phyloP scores from a whole-genome alignment of 352 stramenopile species.

The Globisporangium paddicum region DNA sequence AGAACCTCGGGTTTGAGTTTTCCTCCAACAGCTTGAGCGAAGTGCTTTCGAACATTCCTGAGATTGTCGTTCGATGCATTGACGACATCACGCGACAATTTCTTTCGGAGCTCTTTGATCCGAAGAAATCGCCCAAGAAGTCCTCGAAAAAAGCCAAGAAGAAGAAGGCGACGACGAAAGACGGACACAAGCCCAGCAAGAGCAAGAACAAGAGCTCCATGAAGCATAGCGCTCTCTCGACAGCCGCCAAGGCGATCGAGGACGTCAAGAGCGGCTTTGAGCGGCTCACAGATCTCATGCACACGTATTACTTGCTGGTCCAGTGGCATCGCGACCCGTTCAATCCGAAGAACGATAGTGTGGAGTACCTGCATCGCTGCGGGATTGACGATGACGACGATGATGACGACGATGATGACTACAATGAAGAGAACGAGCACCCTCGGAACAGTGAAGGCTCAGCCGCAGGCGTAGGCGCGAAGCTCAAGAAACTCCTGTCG shows the following conservation, averaged over 20 bases:
- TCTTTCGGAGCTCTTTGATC: slow-evolving; percentile 38
- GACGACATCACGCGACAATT: slow-evolving; percentile 60
- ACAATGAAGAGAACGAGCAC: slow-evolving; percentile 32
- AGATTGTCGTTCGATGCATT: slow-evolving; percentile 75
- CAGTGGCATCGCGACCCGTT: slow-evolving; percentile 89
- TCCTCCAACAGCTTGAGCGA: slow-evolving; percentile 59
- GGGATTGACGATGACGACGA: slow-evolving; percentile 80
- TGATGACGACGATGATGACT: slow-evolving; percentile 58
- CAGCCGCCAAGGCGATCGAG: slow-evolving; percentile 45
- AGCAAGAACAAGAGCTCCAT: not conserved
- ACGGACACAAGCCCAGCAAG: not conserved
- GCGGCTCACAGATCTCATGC: slow-evolving; percentile 74
- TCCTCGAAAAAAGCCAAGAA: slow-evolving; percentile 15
- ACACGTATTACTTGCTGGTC: slow-evolving; percentile 86
- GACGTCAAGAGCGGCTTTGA: slow-evolving; percentile 63
- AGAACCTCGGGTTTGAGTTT: slow-evolving; percentile 78
- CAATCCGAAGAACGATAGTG: slow-evolving; percentile 67
- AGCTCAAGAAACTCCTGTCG: slow-evolving; percentile 20
- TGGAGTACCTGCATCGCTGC: slow-evolving; percentile 72
- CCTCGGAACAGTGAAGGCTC: slow-evolving; percentile 1
- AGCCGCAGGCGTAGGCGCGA: slow-evolving; percentile 12
- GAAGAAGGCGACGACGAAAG: slow-evolving; percentile 5
- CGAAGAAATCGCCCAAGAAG: slow-evolving; percentile 35
- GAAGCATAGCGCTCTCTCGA: slow-evolving; percentile 1
- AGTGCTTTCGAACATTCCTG: slow-evolving; percentile 69